Percentiles rank a stretch among this genome's conserved stretches.
Evolutionary conservation across 805 yeast species (phyloP).

Genomic region (Candida namnaoensis): DNA sequence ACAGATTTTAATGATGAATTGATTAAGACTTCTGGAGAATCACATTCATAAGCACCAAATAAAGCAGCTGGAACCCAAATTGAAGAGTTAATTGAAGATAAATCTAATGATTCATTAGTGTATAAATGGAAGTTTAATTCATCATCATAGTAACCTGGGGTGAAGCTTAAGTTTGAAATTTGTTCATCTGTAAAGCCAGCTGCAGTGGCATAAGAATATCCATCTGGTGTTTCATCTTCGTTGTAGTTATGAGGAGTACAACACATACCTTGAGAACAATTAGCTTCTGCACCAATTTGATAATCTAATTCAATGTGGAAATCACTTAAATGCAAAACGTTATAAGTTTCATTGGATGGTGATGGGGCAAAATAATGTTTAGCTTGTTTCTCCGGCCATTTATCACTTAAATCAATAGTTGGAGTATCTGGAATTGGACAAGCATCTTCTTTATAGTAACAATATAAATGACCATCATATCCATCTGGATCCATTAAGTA

Average conservation of each 20-base stretch:
- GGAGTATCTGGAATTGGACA: constrained; percentile 51
- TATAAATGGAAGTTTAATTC: constrained; percentile 13
- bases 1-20: constrained; percentile 46
- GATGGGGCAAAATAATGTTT: constrained; percentile 32
- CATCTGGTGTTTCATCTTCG: too few relatives aligned
- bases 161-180: constrained; percentile 18
- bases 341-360: constrained; percentile 30
- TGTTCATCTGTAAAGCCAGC: constrained; percentile 8
- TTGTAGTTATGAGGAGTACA: constrained; percentile 46
- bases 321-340: constrained; percentile 60
- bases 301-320: constrained; percentile 54
- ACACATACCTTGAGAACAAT: constrained; percentile 49
- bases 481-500: constrained; percentile 42
- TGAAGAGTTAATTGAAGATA: constrained; percentile 11
- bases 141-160: constrained; percentile 20
- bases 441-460: constrained; percentile 39
- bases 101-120: too few relatives aligned
- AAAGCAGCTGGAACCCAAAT: constrained; percentile 46
- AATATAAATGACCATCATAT: constrained; percentile 52
- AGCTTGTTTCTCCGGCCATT: constrained; percentile 37
- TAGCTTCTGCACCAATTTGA: constrained; percentile 46
- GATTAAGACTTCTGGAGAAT: constrained; percentile 53
- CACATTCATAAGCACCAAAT: constrained; percentile 58
- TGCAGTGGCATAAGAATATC: too few relatives aligned
- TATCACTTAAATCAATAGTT: constrained; percentile 30